Base-by-base conservation (phyloP, 352 stramenopile genomes). In the Ophiocytium majus region DNA sequence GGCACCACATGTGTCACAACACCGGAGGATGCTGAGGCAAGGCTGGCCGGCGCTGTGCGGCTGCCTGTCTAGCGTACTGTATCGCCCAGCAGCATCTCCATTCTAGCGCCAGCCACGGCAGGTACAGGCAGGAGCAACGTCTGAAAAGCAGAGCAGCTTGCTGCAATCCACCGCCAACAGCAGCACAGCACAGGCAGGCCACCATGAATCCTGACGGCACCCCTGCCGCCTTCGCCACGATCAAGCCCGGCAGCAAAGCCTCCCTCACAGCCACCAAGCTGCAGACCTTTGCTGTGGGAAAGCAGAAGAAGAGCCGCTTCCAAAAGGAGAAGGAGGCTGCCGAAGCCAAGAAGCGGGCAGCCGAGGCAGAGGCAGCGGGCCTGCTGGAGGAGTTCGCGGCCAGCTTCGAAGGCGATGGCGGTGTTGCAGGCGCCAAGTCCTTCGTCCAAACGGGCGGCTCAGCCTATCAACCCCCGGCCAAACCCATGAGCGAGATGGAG, bases 371-470 rank as follows among this genome's bases (percentile, higher is more conserved):
- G 86, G 93, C 93, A 1, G 92, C 93, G 36, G 92, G 92, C 86
- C 94, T 96, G 82, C 96, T 96, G 88, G 91, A 94, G 79, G 92
- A 90, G 79, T 97, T 97, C 88, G 93, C 96, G 43, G 92, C 93
- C 50, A 96, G 93, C 10, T 97, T 97, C 82, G 66, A 78, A 35
- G 35, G 66, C 66, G 92, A 95, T 75, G 76, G 43, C 5, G 63
- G 76, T 23, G 81, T 71, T 9, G 34, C 50, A 19, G 85, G 74
- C 36, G 82, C 76, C n/a, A 88, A 89, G 50, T 82, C 63, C 33
- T 89, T 89, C 63, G 57, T 89, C 19, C 71, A 66, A 10, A 79
- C 79, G 34, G 84, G 84, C 66, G 74, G 66, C 32, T 43, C 50
- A 23, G 64, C 14, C 14, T 78, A 78, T 78, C 5, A 5, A 17